phyloP scores from a whole-genome alignment of 768 basidiomycete genomes.

The Tylopilus subfusipes region DNA sequence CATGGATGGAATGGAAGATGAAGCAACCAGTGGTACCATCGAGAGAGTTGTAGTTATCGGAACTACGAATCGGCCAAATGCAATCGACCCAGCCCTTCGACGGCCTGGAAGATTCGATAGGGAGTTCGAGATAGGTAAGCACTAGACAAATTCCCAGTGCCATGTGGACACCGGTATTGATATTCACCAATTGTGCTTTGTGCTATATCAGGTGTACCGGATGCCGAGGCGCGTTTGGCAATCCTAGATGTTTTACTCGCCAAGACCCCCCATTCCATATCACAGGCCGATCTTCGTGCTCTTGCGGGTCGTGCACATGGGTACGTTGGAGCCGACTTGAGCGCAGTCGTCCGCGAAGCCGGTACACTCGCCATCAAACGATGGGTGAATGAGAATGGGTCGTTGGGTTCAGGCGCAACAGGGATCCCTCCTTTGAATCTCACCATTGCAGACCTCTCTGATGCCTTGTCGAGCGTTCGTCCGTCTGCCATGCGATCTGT shows the following conservation, averaged over 20 bases:
- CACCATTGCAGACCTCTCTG: constrained; percentile 58
- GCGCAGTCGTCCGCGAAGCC: constrained; percentile 88
- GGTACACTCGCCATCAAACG: constrained; percentile 90
- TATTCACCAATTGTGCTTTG: background rate
- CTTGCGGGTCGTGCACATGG: constrained; percentile 85
- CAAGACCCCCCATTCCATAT: constrained; percentile 74
- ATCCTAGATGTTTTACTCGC: constrained; percentile 84
- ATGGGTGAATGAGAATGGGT: constrained; percentile 44
- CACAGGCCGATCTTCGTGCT: constrained; percentile 53
- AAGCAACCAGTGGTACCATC: constrained; percentile 33
- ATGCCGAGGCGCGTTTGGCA: constrained; percentile 75
- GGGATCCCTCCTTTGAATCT: constrained; percentile 36
- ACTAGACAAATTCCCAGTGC: background rate
- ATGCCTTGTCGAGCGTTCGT: constrained; percentile 73
- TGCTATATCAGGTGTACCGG: constrained; percentile 69
- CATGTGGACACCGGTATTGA: background rate
- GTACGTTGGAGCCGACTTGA: constrained; percentile 95
- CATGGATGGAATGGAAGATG: constrained; percentile 82
- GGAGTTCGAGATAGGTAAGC: constrained; percentile 89
- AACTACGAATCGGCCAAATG: constrained; percentile 93
- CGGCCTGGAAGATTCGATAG: constrained; percentile 90
- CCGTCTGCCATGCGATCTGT: constrained; percentile 95
- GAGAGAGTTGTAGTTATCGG: constrained; percentile 89
- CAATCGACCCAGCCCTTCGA: constrained; percentile 89
- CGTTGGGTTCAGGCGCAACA: constrained; percentile 5